These are phyloP conservation scores for Lactuca saligna DNA, from an alignment of 129 eudicot species.

Conservation along the genomic window DNA sequence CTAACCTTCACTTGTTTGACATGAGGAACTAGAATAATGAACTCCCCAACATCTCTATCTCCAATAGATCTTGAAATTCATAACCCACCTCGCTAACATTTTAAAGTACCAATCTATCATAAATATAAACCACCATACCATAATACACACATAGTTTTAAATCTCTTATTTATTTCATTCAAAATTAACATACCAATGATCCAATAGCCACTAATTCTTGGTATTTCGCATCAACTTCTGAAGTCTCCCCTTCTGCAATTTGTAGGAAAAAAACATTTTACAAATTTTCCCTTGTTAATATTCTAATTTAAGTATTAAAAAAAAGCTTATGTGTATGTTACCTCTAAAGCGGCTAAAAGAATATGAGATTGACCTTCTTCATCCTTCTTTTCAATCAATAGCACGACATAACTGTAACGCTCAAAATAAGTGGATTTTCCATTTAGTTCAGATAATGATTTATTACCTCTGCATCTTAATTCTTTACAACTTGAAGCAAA, in stretches of 20 bases:
- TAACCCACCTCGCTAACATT: no score
- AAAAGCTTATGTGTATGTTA: slow-evolving; percentile 13
- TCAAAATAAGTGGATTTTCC: neutral
- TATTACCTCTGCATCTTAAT: no score
- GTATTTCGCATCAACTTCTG: slow-evolving; percentile 73
- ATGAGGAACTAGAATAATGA: no score
- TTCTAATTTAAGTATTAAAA: neutral
- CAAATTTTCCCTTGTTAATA: neutral
- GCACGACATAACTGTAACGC: slow-evolving; percentile 73
- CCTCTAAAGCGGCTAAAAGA: slow-evolving; percentile 96
- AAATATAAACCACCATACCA: no score
- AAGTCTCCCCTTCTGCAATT: slow-evolving; percentile 80
- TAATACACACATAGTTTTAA: neutral
- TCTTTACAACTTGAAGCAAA: no score
- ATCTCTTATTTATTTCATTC: neutral
- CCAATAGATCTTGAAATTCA: no score
- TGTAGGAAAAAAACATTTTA: slow-evolving; percentile 16
- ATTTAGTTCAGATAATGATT: neutral
- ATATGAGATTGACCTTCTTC: slow-evolving; percentile 97
- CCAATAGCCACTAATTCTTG: slow-evolving; percentile 95
- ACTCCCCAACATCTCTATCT: no score
- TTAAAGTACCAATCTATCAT: no score
- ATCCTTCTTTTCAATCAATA: slow-evolving; percentile 86
- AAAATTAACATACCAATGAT: slow-evolving; percentile 63
- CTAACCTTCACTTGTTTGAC: no score